A percentile compares a stretch with the other conserved stretches of the same genome.
Conservation (phyloP, 768 basidiomycete species). For the Tephrocybe sp. region DNA sequence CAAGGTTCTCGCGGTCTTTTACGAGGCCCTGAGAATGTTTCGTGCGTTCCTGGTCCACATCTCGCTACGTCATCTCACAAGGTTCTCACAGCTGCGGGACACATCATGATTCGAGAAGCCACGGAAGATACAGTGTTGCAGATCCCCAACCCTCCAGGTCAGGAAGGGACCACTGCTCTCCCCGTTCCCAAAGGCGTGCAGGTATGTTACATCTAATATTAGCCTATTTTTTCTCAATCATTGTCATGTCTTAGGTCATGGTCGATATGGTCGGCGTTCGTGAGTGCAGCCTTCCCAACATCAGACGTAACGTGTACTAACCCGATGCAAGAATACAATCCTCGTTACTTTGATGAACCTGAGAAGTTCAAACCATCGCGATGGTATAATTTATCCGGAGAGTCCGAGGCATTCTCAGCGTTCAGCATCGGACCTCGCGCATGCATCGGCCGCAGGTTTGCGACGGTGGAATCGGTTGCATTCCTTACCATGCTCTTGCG, state of each 20-base stretch:
- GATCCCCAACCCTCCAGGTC: conserved; percentile 37
- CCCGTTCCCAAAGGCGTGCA: conserved; percentile 38
- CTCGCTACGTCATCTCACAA: not conserved
- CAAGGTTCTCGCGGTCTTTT: conserved; percentile 42
- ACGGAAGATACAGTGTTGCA: conserved; percentile 39
- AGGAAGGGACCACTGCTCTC: conserved; percentile 35
- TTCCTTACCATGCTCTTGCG: conserved; percentile 51
- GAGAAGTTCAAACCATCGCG: conserved; percentile 47
- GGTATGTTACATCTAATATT: conserved; percentile 19
- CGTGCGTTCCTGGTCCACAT: conserved; percentile 30
- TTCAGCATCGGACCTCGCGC: conserved; percentile 52
- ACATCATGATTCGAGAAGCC: conserved; percentile 41
- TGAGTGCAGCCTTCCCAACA: conserved; percentile 26
- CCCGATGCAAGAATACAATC: conserved; percentile 40
- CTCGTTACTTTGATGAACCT: conserved; percentile 47
- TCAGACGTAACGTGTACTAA: not conserved
- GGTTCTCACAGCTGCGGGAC: conserved; percentile 33
- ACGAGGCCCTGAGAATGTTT: conserved; percentile 43
- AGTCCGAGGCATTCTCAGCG: conserved; percentile 43
- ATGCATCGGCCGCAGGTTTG: conserved; percentile 57
- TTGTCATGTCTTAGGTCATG: conserved; percentile 27
- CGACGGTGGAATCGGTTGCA: conserved; percentile 47
- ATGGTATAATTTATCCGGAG: conserved; percentile 42
- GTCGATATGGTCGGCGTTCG: conserved; percentile 50
- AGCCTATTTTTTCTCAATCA: not conserved